phyloP scores from a whole-genome alignment of 345 rosid species.

The Luvunga scandens region DNA sequence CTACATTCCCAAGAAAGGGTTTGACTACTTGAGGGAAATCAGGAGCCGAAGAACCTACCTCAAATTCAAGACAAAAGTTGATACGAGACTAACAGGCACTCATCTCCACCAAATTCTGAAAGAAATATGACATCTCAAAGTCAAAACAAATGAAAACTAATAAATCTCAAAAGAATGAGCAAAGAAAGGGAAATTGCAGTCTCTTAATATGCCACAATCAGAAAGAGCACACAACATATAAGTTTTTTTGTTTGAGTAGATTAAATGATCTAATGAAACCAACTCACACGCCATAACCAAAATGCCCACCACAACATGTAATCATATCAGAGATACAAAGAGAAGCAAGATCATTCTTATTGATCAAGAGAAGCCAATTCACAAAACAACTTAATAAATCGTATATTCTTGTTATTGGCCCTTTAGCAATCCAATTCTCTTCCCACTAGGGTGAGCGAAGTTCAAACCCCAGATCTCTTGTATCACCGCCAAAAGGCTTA shows the following conservation, averaged over 20 bases:
- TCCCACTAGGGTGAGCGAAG: no score
- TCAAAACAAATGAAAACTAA: not conserved
- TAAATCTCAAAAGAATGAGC: not conserved
- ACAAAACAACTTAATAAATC: not conserved
- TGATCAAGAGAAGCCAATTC: constrained; percentile 3
- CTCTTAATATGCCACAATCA: not conserved
- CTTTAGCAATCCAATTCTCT: no score
- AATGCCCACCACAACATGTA: not conserved
- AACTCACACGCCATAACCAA: not conserved
- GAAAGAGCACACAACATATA: no score
- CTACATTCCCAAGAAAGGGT: not conserved
- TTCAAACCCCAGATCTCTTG: no score
- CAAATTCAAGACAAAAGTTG: not conserved
- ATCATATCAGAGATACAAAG: not conserved
- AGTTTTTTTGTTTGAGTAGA: no score
- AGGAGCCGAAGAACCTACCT: not conserved
- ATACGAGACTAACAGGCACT: not conserved
- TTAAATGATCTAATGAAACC: not conserved
- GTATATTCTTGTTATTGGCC: no score
- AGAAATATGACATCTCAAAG: not conserved
- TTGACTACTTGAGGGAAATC: not conserved
- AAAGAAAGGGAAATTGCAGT: not conserved
- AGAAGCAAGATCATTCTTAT: not conserved
- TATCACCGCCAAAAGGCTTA: not conserved
- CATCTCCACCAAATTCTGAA: not conserved